phyloP scores from a whole-genome alignment of 768 basidiomycete species.

The Amanita thiersii region DNA sequence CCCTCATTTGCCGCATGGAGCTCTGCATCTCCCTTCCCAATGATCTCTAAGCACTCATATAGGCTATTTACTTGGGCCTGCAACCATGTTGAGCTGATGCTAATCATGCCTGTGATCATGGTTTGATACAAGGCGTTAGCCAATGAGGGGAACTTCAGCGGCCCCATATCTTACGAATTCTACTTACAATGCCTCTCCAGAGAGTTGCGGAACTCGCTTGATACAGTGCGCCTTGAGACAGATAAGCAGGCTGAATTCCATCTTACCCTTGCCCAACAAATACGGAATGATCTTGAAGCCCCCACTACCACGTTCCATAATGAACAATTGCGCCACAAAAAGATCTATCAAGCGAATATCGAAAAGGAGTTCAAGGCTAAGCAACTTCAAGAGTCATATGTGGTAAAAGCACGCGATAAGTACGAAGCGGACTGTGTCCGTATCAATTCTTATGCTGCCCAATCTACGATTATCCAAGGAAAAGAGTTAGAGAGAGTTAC shows the following conservation, averaged over 20 bases:
- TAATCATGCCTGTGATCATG: too few species aligned
- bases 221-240: slow-evolving; percentile 75
- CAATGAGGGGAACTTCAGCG: too few species aligned
- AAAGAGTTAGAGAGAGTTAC: slow-evolving; percentile 89
- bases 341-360: slow-evolving; percentile 61
- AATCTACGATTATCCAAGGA: slow-evolving; percentile 86
- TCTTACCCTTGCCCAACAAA: slow-evolving; percentile 61
- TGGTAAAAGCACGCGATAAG: slow-evolving; percentile 84
- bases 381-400: slow-evolving; percentile 78
- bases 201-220: slow-evolving; percentile 73
- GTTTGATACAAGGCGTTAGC: too few species aligned
- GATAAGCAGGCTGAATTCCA: slow-evolving; percentile 76
- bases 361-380: slow-evolving; percentile 92
- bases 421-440: slow-evolving; percentile 89
- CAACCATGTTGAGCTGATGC: too few species aligned
- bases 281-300: slow-evolving; percentile 69
- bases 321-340: slow-evolving; percentile 67
- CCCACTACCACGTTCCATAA: slow-evolving; percentile 50
- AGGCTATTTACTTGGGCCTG: background rate
- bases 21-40: background rate
- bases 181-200: slow-evolving; percentile 33
- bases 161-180: too few species aligned
- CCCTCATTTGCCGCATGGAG: background rate
- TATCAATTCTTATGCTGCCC: slow-evolving; percentile 92
- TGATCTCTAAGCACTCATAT: slow-evolving; percentile 1